phyloP scores from a whole-genome alignment of 192 early-diverging fungal genomes.

The Lobosporangium transversale region DNA sequence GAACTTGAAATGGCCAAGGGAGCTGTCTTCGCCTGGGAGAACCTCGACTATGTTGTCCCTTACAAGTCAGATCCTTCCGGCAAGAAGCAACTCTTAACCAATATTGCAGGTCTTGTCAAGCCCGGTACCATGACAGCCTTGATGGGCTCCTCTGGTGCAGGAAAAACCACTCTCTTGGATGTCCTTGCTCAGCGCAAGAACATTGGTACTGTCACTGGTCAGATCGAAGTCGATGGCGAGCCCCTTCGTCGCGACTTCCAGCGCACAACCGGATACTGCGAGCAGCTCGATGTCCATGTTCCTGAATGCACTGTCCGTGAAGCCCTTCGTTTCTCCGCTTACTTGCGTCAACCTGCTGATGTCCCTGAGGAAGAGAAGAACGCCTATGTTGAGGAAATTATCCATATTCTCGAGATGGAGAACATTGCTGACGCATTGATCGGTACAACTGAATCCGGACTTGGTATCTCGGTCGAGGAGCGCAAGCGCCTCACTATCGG shows the following conservation, averaged over 20 bases:
- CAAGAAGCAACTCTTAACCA: slow-evolving; percentile 71
- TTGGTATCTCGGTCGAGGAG: slow-evolving; percentile 89
- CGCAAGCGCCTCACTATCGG: slow-evolving; percentile 90
- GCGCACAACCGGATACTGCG: slow-evolving; percentile 81
- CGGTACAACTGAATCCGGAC: slow-evolving; percentile 73
- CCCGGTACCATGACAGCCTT: slow-evolving; percentile 85
- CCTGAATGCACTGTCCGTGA: slow-evolving; percentile 83
- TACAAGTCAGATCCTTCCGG: slow-evolving; percentile 62
- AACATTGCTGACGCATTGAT: slow-evolving; percentile 77
- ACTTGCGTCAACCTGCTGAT: slow-evolving; percentile 75
- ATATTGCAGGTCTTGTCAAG: slow-evolving; percentile 72
- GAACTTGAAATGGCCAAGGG: slow-evolving; percentile 56
- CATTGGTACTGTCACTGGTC: slow-evolving; percentile 71
- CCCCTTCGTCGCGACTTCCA: slow-evolving; percentile 67
- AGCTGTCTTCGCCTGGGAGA: slow-evolving; percentile 69
- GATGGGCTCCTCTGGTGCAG: slow-evolving; percentile 81
- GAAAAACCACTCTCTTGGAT: slow-evolving; percentile 84
- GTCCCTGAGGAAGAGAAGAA: slow-evolving; percentile 75
- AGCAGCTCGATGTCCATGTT: slow-evolving; percentile 86
- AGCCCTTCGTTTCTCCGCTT: slow-evolving; percentile 78
- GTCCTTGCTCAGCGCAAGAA: slow-evolving; percentile 83
- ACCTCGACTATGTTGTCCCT: slow-evolving; percentile 79
- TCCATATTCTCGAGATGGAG: slow-evolving; percentile 78
- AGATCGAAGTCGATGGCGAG: slow-evolving; percentile 77
- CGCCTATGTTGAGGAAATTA: slow-evolving; percentile 79